phyloP scores from a whole-genome alignment of 2,329 filamentous ascomycete species.

The Lachnellula occidentalis region DNA sequence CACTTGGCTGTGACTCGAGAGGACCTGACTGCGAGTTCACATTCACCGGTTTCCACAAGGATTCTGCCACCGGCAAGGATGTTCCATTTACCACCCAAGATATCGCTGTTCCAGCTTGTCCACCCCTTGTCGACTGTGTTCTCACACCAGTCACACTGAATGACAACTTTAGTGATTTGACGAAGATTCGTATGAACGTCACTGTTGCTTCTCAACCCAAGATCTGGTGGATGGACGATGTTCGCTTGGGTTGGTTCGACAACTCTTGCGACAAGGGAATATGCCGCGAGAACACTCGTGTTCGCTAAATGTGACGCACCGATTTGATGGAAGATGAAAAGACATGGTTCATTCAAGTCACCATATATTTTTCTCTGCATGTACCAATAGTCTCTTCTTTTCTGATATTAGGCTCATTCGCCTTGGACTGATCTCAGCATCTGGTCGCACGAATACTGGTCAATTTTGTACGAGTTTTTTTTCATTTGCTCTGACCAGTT shows the following conservation, averaged over 20 bases:
- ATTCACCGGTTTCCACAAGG: slow-evolving; percentile 33
- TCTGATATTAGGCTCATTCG: not conserved
- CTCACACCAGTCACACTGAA: slow-evolving; percentile 28
- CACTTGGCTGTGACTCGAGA: slow-evolving; percentile 36
- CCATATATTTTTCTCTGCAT: not conserved
- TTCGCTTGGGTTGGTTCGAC: slow-evolving; percentile 40
- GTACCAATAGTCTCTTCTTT: not conserved
- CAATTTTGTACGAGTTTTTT: not conserved
- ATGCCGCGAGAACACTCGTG: slow-evolving; percentile 31
- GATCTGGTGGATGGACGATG: slow-evolving; percentile 44
- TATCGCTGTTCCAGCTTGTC: slow-evolving; percentile 29
- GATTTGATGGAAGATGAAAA: not conserved
- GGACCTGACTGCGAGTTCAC: slow-evolving; percentile 33
- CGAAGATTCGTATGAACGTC: slow-evolving; percentile 37
- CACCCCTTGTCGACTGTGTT: slow-evolving; percentile 26
- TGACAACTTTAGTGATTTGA: slow-evolving; percentile 31
- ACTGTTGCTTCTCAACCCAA: slow-evolving; percentile 34
- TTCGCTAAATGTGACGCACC: slow-evolving; percentile 4
- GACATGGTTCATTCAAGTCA: not conserved
- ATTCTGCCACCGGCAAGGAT: slow-evolving; percentile 16
- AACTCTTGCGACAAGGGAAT: slow-evolving; percentile 35
- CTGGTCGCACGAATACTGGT: not conserved
- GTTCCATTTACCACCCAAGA: slow-evolving; percentile 23
- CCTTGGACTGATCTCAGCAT: not conserved
- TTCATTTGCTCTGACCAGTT: not conserved